Evolutionary conservation across 495 filamentous ascomycete genomes (phyloP).

Genomic region (Xylaria acuta): DNA sequence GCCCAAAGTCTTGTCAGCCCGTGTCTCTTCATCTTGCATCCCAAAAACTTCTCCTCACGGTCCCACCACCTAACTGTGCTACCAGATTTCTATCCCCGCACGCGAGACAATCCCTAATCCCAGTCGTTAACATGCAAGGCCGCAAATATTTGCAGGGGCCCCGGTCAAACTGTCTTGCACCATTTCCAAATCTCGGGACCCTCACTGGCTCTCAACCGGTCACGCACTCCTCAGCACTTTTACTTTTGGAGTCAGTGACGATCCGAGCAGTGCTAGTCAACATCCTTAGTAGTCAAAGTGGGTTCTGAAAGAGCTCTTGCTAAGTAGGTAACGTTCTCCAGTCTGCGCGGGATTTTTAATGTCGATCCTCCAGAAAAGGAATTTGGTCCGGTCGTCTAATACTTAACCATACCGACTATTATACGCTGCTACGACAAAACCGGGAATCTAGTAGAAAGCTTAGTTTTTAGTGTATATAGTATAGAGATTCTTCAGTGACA

Average conservation of each 20-base stretch:
- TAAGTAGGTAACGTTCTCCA: not conserved
- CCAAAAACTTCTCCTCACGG: conserved; percentile 19
- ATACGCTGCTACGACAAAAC: conserved; percentile 5
- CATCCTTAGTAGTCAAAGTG: conserved; percentile 4
- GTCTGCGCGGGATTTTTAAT: conserved; percentile 11
- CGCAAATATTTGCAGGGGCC: conserved; percentile 19
- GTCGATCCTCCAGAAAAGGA: conserved; percentile 8
- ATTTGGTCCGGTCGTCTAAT: not conserved
- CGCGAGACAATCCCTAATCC: not conserved
- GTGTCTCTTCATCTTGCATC: conserved; percentile 10
- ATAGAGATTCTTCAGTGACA: not conserved
- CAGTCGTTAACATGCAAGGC: conserved; percentile 14
- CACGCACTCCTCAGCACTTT: conserved; percentile 12
- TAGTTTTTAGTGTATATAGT: not conserved
- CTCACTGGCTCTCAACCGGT: conserved; percentile 11
- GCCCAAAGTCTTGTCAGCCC: conserved; percentile 12
- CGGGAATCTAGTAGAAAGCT: conserved; percentile 1
- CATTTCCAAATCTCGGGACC: not conserved
- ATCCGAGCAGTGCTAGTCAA: conserved; percentile 5
- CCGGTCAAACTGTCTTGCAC: conserved; percentile 8
- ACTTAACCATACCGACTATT: conserved; percentile 8
- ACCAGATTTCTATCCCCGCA: conserved; percentile 13
- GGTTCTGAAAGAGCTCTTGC: not conserved
- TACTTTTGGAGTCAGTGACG: conserved; percentile 7
- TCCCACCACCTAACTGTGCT: conserved; percentile 4